Evolutionary conservation across 2,329 filamentous ascomycete species (phyloP).

Genomic region (Cercospora janseana): DNA sequence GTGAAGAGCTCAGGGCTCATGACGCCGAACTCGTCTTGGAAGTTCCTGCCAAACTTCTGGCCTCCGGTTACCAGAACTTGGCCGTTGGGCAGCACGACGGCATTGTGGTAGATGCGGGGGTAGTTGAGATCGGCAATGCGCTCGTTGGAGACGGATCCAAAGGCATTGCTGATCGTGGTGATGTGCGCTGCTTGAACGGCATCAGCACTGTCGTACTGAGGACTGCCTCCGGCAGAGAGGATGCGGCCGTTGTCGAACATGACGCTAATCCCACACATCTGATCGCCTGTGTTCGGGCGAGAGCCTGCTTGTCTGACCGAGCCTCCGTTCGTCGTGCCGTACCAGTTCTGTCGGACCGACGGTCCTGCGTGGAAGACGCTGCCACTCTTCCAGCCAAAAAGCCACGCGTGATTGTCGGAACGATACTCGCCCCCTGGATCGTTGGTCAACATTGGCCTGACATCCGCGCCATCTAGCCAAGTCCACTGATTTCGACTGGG

Average conservation of each 20-base stretch:
- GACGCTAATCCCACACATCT: slow-evolving; percentile 57
- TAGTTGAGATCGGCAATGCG: slow-evolving; percentile 29
- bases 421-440: slow-evolving; percentile 45
- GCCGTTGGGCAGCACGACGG: slow-evolving; percentile 36
- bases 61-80: slow-evolving; percentile 39
- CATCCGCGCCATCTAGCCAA: slow-evolving; percentile 41
- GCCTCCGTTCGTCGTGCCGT: slow-evolving; percentile 47
- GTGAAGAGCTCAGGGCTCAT: slow-evolving; percentile 24
- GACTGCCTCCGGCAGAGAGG: slow-evolving; percentile 51
- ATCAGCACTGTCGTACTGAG: slow-evolving; percentile 46
- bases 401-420: slow-evolving; percentile 57
- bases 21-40: slow-evolving; percentile 24
- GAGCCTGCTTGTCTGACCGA: slow-evolving; percentile 44
- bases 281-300: slow-evolving; percentile 46
- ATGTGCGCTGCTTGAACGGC: slow-evolving; percentile 47
- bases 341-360: slow-evolving; percentile 58
- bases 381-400: slow-evolving; percentile 51
- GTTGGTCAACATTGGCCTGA: slow-evolving; percentile 38
- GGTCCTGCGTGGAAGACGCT: slow-evolving; percentile 57
- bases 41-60: slow-evolving; percentile 18
- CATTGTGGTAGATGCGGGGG: slow-evolving; percentile 31
- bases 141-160: background rate
- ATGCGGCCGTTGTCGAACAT: slow-evolving; percentile 63
- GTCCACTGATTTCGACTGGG: slow-evolving; percentile 50
- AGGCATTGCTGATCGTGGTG: slow-evolving; percentile 45